These are phyloP conservation scores for Rhizophora mangle DNA, from an alignment of 345 rosid genomes.

Conservation along the genomic window DNA sequence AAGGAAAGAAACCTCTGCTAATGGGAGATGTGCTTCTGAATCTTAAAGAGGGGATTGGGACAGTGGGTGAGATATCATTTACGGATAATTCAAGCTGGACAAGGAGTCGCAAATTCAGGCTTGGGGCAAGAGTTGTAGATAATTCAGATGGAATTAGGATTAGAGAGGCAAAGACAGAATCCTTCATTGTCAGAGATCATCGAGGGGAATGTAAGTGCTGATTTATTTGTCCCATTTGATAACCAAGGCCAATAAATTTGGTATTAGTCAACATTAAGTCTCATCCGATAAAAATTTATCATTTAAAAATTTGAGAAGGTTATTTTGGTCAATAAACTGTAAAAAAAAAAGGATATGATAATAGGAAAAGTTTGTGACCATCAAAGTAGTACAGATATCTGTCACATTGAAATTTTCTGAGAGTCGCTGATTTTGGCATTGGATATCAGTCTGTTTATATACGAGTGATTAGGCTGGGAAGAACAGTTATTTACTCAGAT, in stretches of 20 bases:
- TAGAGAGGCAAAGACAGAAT: conserved; percentile 76
- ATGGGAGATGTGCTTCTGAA: conserved; percentile 64
- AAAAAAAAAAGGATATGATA: too few relatives aligned
- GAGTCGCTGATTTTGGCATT: too few relatives aligned
- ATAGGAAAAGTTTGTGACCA: too few relatives aligned
- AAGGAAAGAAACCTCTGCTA: conserved; percentile 93
- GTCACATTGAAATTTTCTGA: too few relatives aligned
- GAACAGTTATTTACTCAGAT: too few relatives aligned
- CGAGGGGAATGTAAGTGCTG: conserved; percentile 90
- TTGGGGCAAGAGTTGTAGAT: conserved; percentile 79
- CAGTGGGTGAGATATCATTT: conserved; percentile 70
- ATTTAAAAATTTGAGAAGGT: too few relatives aligned
- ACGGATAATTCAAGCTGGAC: conserved; percentile 99
- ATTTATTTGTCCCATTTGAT: conserved; percentile 5
- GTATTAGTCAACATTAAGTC: too few relatives aligned
- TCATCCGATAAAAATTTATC: too few relatives aligned
- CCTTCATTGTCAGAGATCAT: conserved; percentile 97
- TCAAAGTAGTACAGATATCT: too few relatives aligned
- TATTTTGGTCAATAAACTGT: too few relatives aligned
- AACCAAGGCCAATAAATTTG: not conserved
- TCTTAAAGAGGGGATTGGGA: conserved; percentile 66
- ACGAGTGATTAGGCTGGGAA: too few relatives aligned
- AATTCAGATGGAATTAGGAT: conserved; percentile 52
- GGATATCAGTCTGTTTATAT: too few relatives aligned
- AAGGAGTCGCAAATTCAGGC: conserved; percentile 91